Evolutionary conservation across 148 eudicot species (phyloP), one percentile per base, ranked within the genome.

Genomic region (Vaccinium macrocarpon): DNA sequence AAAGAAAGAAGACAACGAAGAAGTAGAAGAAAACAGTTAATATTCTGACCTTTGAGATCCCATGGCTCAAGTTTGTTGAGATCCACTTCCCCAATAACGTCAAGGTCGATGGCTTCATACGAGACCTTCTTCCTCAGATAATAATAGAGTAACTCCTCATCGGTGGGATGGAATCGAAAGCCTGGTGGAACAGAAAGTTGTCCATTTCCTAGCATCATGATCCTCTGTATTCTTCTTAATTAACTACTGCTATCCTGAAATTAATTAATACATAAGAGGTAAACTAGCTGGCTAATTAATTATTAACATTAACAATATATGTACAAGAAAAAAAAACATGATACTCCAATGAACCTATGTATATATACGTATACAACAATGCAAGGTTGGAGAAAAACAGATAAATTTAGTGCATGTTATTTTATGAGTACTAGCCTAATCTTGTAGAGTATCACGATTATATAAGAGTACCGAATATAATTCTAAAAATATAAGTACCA

Each of bases 61-160:
- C 99, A 96, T 56, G 99, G 99, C 89, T 96, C 99, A 61, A 96
- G 95, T 87, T 90, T 96, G 89, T 96, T 96, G 88, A 96, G 98
- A 90, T 96, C 99, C 74, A 96, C 93, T 89, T 96, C 99, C 68
- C 96, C 84, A 64, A 96, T 96, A 79, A 96, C 99, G 84, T 96
- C 98, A 25, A 96, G 94, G 77, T 95, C 99, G 59, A 96, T 95
- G 76, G 98, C 89, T 92, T 96, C 96, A 77, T 92, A 95, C 2
- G 95, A 96, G 52, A 96, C 94, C 91, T 96, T 96, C 87, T 96
- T 96, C 88, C 90, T 89, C 83, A 96, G 92, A 66, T 96, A 96
- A 76, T 96, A 96, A 82, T 92, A 94, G 19, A 96, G 93, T 4
- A 96, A 87, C 85, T 96, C 99, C 85, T 96, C 99, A 35, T 96